phyloP scores from a whole-genome alignment of 2,329 filamentous ascomycete species.

The Aspergillus sp. region DNA sequence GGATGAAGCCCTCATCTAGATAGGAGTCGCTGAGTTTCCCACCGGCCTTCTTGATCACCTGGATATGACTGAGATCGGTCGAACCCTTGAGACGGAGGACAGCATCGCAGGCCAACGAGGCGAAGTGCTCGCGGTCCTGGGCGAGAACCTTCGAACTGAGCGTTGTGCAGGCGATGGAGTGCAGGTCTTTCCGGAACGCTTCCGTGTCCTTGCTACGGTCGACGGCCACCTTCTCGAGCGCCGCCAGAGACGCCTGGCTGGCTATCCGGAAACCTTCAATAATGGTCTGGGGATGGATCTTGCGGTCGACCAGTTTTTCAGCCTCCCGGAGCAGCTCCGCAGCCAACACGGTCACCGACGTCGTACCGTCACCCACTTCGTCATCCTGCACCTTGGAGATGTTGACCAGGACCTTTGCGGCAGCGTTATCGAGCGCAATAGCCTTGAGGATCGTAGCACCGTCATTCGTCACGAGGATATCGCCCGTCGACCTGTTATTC shows the following conservation, averaged over 20 bases:
- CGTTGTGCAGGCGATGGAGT: constrained; percentile 87
- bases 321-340: constrained; percentile 93
- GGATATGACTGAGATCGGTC: constrained; percentile 91
- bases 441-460: constrained; percentile 97
- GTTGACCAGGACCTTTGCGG: constrained; percentile 96
- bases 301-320: constrained; percentile 93
- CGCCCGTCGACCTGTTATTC: constrained; percentile 67
- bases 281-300: constrained; percentile 98
- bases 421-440: constrained; percentile 96
- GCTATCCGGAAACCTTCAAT: constrained; percentile 99
- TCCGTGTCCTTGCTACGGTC: constrained; percentile 79
- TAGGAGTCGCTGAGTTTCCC: constrained; percentile 97
- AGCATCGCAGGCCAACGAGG: constrained; percentile 80
- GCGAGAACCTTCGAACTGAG: constrained; percentile 94
- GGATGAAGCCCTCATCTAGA: constrained; percentile 93
- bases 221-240: constrained; percentile 74
- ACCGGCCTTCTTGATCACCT: constrained; percentile 98
- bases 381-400: constrained; percentile 99
- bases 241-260: constrained; percentile 74
- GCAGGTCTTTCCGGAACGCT: constrained; percentile 80
- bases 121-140: constrained; percentile 88
- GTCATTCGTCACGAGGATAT: constrained; percentile 98
- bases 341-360: constrained; percentile 91
- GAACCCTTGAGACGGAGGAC: constrained; percentile 83
- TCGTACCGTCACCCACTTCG: constrained; percentile 96